Evolutionary conservation across 768 basidiomycete species (phyloP).

Genomic region (Tremella fuciformis): DNA sequence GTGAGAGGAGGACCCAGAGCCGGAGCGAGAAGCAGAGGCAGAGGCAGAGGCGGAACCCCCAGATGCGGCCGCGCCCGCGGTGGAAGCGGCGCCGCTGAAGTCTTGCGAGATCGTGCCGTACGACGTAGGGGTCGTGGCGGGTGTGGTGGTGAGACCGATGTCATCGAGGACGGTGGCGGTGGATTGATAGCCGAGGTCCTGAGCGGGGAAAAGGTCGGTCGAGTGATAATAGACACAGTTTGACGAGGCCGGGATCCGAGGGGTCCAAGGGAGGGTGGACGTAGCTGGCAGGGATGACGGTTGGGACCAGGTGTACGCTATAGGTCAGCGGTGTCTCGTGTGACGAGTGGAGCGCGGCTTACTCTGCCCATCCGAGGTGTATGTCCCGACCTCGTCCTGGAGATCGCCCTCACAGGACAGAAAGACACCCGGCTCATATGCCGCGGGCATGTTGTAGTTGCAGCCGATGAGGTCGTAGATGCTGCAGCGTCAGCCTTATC

Average conservation of each 20-base stretch:
- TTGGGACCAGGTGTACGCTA: slow-evolving; percentile 15
- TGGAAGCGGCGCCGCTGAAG: slow-evolving; percentile 2
- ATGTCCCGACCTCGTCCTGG: slow-evolving; percentile 18
- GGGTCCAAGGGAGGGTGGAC: slow-evolving; percentile 9
- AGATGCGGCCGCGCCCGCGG: not conserved
- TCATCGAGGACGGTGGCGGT: not conserved
- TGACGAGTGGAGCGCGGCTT: not conserved
- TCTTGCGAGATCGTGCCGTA: slow-evolving; percentile 6
- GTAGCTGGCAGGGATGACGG: slow-evolving; percentile 6
- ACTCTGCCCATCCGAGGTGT: slow-evolving; percentile 15
- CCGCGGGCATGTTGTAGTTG: slow-evolving; percentile 15
- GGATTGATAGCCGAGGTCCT: slow-evolving; percentile 6
- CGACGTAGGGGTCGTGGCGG: not conserved
- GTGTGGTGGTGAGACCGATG: slow-evolving; percentile 3
- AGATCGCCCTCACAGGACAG: slow-evolving; percentile 13
- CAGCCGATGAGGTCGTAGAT: slow-evolving; percentile 16
- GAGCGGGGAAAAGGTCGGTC: slow-evolving; percentile 13
- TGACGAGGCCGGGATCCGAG: slow-evolving; percentile 14
- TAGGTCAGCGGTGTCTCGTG: not conserved
- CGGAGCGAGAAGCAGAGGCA: not conserved
- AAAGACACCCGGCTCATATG: slow-evolving; percentile 8
- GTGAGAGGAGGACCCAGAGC: not conserved
- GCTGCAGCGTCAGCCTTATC: slow-evolving; percentile 1
- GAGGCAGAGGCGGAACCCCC: not conserved
- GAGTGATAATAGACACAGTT: slow-evolving; percentile 12